Percentiles rank a stretch among this genome's conserved stretches.
These are phyloP conservation scores for Penicilliopsis zonata DNA, from an alignment of 495 filamentous ascomycete genomes.

Conservation along the genomic window DNA sequence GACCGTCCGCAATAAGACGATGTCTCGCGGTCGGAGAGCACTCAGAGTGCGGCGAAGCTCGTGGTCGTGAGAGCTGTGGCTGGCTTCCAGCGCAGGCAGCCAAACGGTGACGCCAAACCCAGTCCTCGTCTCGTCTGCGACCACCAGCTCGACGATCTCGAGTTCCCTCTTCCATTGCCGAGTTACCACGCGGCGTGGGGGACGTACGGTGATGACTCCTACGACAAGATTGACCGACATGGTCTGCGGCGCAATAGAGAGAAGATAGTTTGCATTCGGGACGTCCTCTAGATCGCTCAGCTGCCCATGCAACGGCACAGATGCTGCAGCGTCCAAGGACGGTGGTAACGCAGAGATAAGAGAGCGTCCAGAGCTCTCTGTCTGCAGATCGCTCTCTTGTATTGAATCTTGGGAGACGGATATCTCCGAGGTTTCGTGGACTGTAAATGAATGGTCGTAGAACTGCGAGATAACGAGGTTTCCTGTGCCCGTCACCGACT, in stretches of 20 bases:
- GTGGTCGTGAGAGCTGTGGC: conserved; percentile 16
- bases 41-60: conserved; percentile 30
- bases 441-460: conserved; percentile 59
- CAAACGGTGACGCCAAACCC: conserved; percentile 81
- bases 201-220: conserved; percentile 59
- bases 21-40: conserved; percentile 51
- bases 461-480: conserved; percentile 45
- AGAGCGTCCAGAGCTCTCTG: conserved; percentile 13
- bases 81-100: conserved; percentile 40
- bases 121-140: conserved; percentile 76
- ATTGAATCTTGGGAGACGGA: conserved; percentile 13
- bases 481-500: conserved; percentile 10
- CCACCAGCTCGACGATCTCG: conserved; percentile 62
- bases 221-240: conserved; percentile 68
- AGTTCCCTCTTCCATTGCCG: conserved; percentile 36
- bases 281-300: conserved; percentile 59
- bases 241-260: conserved; percentile 63
- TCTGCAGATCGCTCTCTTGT: conserved; percentile 14
- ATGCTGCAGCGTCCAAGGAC: too few species aligned
- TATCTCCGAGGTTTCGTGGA: conserved; percentile 39
- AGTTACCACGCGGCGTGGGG: conserved; percentile 47
- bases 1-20: conserved; percentile 64
- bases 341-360: conserved; percentile 3
- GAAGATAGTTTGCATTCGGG: conserved; percentile 55
- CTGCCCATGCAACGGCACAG: conserved; percentile 13